Conservation (phyloP, 2,329 filamentous ascomycete genomes). For the Stagonosporopsis cucurbitacearum region DNA sequence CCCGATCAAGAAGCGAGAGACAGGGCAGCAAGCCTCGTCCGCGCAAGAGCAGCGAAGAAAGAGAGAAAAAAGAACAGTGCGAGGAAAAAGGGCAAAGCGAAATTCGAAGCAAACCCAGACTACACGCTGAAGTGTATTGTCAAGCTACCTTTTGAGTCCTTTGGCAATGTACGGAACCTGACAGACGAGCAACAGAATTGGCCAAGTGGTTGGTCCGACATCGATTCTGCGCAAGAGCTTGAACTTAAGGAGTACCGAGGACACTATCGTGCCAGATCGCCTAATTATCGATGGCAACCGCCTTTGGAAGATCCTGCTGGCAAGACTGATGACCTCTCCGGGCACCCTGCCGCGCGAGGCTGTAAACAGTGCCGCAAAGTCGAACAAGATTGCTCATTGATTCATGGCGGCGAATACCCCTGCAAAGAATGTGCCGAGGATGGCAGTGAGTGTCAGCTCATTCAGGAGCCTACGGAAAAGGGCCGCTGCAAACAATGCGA, state of each 20-base stretch:
- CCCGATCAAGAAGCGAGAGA: conserved; percentile 27
- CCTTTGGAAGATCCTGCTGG: conserved; percentile 33
- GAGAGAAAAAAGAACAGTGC: conserved; percentile 22
- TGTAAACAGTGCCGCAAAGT: conserved; percentile 44
- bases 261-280: conserved; percentile 21
- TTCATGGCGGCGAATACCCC: conserved; percentile 36
- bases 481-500: conserved; percentile 41
- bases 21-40: conserved; percentile 7
- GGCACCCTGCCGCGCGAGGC: conserved; percentile 43
- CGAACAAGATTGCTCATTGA: conserved; percentile 34
- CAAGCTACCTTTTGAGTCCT: conserved; percentile 19
- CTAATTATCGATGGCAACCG: conserved; percentile 15
- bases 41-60: conserved; percentile 25
- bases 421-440: conserved; percentile 29
- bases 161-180: conserved; percentile 30
- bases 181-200: conserved; percentile 38
- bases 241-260: conserved; percentile 14
- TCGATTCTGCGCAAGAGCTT: conserved; percentile 27
- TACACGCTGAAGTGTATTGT: conserved; percentile 28
- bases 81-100: conserved; percentile 14
- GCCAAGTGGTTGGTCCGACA: conserved; percentile 33
- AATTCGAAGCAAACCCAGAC: conserved; percentile 4
- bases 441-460: conserved; percentile 41
- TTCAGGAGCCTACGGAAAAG: conserved; percentile 40
- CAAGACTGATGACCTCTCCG: conserved; percentile 38